Evolutionary conservation across 495 filamentous ascomycete species (phyloP).

Genomic region (Friedmanniomyces endolithicus): DNA sequence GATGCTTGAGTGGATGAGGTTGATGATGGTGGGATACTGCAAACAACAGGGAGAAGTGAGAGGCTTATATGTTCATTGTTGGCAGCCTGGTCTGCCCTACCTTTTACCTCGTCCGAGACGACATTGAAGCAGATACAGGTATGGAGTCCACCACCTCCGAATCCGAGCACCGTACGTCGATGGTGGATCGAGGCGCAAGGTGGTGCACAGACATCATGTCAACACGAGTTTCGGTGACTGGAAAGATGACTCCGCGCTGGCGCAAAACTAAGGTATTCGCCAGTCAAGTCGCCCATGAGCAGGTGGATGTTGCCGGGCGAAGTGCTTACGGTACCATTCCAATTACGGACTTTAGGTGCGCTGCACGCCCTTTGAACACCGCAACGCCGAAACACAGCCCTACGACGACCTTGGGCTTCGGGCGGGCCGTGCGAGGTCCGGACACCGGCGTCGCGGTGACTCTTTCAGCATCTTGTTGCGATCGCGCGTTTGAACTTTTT

Average conservation of each 20-base stretch:
- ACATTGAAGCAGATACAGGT: neutral
- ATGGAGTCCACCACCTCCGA: neutral
- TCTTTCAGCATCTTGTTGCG: too few species aligned
- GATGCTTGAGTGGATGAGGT: neutral
- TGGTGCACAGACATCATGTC: too few species aligned
- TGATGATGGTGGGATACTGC: neutral
- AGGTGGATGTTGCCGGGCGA: neutral
- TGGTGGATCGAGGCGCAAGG: too few species aligned
- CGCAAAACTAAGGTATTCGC: too few species aligned
- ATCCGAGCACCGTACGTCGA: too few species aligned
- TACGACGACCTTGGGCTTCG: neutral
- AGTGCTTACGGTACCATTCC: neutral
- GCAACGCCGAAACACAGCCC: neutral
- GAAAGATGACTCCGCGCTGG: too few species aligned
- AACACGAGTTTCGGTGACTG: too few species aligned
- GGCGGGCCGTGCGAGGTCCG: neutral
- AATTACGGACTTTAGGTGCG: neutral
- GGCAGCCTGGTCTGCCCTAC: neutral
- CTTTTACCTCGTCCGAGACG: neutral
- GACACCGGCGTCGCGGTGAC: neutral
- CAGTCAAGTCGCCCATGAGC: neutral
- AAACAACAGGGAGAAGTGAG: neutral
- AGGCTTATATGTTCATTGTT: neutral
- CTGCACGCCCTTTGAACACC: too few species aligned
- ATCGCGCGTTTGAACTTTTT: too few species aligned